Percentiles rank a stretch among this genome's conserved stretches.
These are phyloP conservation scores for Athelia psychrophila DNA, from an alignment of 1,284 basidiomycete genomes.

Conservation along the genomic window DNA sequence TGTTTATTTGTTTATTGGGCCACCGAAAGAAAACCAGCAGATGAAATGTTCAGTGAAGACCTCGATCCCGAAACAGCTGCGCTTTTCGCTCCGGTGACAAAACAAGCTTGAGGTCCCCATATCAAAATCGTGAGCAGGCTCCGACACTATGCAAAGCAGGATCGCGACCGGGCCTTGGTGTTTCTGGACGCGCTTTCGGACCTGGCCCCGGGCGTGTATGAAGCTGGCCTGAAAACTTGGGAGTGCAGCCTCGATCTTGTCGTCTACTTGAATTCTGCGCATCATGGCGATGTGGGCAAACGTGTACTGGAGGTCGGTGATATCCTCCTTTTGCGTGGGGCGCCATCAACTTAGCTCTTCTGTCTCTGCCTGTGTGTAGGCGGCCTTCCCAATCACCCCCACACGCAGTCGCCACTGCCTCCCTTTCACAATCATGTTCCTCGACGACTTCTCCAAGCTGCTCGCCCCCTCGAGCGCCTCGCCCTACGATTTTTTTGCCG, in stretches of 20 bases:
- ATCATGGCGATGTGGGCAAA: conserved; percentile 35
- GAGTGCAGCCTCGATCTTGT: conserved; percentile 93
- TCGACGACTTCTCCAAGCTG: conserved; percentile 39
- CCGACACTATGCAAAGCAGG: conserved; percentile 11
- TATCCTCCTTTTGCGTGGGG: too few relatives aligned
- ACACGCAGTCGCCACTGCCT: too few relatives aligned
- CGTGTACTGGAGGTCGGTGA: conserved; percentile 59
- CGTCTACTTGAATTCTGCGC: conserved; percentile 43
- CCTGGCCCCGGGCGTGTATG: conserved; percentile 90
- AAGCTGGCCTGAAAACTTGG: conserved; percentile 98
- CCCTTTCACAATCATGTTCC: too few relatives aligned
- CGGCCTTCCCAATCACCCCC: too few relatives aligned
- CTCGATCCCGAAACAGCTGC: conserved; percentile 10
- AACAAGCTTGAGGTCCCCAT: conserved; percentile 25
- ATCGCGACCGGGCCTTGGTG: conserved; percentile 32
- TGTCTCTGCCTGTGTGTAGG: too few relatives aligned
- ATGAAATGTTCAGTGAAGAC: not conserved
- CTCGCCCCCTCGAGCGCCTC: conserved; percentile 25
- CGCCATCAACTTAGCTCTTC: too few relatives aligned
- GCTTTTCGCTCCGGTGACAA: too few relatives aligned
- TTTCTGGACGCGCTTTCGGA: conserved; percentile 86
- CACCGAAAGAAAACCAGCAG: not conserved
- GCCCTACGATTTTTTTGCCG: conserved; percentile 37
- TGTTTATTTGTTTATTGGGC: too few relatives aligned
- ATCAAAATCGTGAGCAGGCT: conserved; percentile 25